Evolutionary conservation across 805 yeast species (phyloP).

Genomic region (Sungouiozyma intestinalis): DNA sequence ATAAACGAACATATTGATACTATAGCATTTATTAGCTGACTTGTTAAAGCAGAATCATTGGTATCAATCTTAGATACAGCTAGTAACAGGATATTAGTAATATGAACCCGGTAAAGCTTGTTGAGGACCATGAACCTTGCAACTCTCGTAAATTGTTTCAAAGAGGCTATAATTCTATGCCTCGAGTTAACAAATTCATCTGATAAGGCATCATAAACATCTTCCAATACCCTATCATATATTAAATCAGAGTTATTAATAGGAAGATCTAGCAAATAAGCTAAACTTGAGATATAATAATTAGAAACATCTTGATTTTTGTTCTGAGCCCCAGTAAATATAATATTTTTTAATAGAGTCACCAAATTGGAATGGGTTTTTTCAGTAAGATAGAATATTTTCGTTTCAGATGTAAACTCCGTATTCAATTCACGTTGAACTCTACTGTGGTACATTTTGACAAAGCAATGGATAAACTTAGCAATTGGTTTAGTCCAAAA

Average conservation of each 20-base stretch:
- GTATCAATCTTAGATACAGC: constrained; percentile 77
- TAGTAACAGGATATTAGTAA: constrained; percentile 61
- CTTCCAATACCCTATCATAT: constrained; percentile 47
- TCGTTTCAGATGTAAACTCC: constrained; percentile 10
- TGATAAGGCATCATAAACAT: constrained; percentile 64
- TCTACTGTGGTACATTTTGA: constrained; percentile 51
- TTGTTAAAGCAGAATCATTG: constrained; percentile 70
- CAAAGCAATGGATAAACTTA: constrained; percentile 49
- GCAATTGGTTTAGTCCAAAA: constrained; percentile 73
- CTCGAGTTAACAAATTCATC: constrained; percentile 59
- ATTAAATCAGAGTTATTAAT: constrained; percentile 36
- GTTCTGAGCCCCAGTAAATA: constrained; percentile 69
- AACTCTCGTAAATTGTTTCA: constrained; percentile 54
- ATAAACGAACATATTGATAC: constrained; percentile 60
- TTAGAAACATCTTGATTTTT: constrained; percentile 49
- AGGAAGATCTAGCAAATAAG: constrained; percentile 51
- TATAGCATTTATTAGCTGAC: constrained; percentile 55
- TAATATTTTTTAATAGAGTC: constrained; percentile 37
- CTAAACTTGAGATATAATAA: constrained; percentile 48
- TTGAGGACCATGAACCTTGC: constrained; percentile 55
- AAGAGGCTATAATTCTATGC: constrained; percentile 67
- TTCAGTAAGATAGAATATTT: constrained; percentile 19
- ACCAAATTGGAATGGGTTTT: constrained; percentile 30
- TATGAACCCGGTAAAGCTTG: constrained; percentile 63
- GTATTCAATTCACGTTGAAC: constrained; percentile 19